Percentiles rank a stretch among this genome's conserved stretches.
phyloP scores from a whole-genome alignment of 306 rosid genomes.

The Neltuma alba region DNA sequence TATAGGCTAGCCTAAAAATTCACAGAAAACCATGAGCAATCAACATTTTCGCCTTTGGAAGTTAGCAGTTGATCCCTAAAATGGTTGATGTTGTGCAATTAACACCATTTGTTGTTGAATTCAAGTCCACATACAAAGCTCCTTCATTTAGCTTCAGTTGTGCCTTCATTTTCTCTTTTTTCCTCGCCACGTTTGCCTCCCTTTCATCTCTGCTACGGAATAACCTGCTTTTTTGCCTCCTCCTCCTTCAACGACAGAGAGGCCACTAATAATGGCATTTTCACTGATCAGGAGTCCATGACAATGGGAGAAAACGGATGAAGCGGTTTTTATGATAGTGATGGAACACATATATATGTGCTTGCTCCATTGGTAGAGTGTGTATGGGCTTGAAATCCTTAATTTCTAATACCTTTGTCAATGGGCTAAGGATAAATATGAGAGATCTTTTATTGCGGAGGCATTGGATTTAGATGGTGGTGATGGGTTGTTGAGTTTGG shows the following conservation, averaged over 20 bases:
- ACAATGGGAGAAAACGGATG: not conserved
- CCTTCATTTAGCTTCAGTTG: not conserved
- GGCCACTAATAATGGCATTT: not conserved
- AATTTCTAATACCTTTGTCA: not conserved
- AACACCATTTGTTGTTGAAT: not conserved
- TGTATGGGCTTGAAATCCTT: not conserved
- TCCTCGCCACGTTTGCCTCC: not conserved
- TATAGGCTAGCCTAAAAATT: not conserved
- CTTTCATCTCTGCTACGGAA: not conserved
- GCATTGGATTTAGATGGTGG: conserved; percentile 10
- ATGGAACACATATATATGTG: not conserved
- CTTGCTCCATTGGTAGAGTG: not conserved
- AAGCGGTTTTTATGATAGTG: not conserved
- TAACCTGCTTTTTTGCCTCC: not conserved
- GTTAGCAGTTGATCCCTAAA: not conserved
- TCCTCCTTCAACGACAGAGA: not conserved
- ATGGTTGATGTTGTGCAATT: not conserved
- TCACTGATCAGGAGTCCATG: not conserved
- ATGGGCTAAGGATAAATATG: not conserved
- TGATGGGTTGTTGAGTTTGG: not conserved
- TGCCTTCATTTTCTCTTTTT: not conserved
- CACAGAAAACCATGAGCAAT: not conserved
- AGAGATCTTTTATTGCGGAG: not conserved
- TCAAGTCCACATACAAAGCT: not conserved
- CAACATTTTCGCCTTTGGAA: not conserved